These are phyloP conservation scores for Talaromyces thailandensis DNA, from an alignment of 495 filamentous ascomycete genomes.

Conservation along the genomic window DNA sequence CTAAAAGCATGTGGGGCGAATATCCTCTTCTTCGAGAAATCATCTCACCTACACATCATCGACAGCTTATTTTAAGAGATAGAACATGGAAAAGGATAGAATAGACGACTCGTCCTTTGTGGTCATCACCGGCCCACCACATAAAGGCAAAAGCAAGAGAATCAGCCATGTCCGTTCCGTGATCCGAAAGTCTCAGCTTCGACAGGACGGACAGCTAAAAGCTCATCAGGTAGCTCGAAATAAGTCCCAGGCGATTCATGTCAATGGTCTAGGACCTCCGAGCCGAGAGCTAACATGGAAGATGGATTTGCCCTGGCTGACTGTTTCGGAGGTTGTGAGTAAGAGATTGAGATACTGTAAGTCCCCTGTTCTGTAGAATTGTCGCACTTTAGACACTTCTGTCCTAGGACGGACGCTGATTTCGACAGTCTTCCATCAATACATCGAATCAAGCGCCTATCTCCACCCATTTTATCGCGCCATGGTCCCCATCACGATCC, in stretches of 20 bases:
- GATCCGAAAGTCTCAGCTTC: constrained; percentile 4
- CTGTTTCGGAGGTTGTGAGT: not conserved
- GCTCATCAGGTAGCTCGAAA: not conserved
- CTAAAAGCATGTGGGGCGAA: not conserved
- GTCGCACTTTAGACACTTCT: not conserved
- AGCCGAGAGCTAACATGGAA: not conserved
- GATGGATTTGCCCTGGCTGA: not conserved
- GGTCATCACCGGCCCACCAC: constrained; percentile 12
- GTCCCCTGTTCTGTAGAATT: not conserved
- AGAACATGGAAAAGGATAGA: not conserved
- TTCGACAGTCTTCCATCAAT: constrained; percentile 10
- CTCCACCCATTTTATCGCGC: constrained; percentile 12
- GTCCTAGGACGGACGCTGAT: not conserved
- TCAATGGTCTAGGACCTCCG: not conserved
- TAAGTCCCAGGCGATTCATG: not conserved
- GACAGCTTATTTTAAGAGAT: not conserved
- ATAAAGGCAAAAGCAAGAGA: constrained; percentile 9
- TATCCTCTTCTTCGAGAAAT: not conserved
- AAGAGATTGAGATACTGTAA: constrained; percentile 3
- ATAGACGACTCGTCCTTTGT: constrained; percentile 10
- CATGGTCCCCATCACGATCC: constrained; percentile 5
- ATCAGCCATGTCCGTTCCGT: constrained; percentile 10
- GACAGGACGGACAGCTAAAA: not conserved
- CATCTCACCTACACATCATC: not conserved
- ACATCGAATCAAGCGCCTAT: constrained; percentile 10